phyloP scores from a whole-genome alignment of 148 eudicot species.

The Vaccinium corymbosum region DNA sequence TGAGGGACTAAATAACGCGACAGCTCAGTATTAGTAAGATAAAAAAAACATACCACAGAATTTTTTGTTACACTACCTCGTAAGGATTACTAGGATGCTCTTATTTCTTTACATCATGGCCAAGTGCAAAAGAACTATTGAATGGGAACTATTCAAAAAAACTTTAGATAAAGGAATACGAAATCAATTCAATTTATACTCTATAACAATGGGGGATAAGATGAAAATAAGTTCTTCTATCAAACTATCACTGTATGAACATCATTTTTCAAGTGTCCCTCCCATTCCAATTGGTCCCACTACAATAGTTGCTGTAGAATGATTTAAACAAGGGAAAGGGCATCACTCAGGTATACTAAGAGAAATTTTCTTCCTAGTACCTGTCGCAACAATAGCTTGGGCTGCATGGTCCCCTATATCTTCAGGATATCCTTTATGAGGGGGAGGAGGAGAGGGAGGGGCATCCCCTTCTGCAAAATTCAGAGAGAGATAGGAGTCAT shows the following conservation, averaged over 20 bases:
- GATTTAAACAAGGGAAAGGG: neutral
- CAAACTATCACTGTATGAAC: neutral
- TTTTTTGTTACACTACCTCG: neutral
- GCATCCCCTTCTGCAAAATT: too few relatives aligned
- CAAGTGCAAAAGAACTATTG: neutral
- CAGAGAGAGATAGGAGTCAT: too few relatives aligned
- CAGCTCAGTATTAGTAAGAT: neutral
- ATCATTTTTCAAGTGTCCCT: neutral
- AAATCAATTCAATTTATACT: neutral
- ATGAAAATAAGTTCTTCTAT: too few relatives aligned
- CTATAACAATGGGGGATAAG: too few relatives aligned
- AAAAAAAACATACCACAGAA: neutral
- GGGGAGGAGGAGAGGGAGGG: constrained; percentile 10
- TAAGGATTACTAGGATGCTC: neutral
- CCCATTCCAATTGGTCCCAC: too few relatives aligned
- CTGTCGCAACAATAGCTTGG: constrained; percentile 78
- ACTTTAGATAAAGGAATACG: neutral
- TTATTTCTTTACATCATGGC: neutral
- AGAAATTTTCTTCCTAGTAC: constrained; percentile 25
- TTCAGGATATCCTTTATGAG: constrained; percentile 86
- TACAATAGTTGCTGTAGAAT: too few relatives aligned
- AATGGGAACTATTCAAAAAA: neutral
- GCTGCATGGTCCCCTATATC: constrained; percentile 99
- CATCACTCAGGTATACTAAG: neutral
- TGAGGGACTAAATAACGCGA: neutral